phyloP scores from a whole-genome alignment of 805 yeast genomes.

The Candida nonsorbophila region DNA sequence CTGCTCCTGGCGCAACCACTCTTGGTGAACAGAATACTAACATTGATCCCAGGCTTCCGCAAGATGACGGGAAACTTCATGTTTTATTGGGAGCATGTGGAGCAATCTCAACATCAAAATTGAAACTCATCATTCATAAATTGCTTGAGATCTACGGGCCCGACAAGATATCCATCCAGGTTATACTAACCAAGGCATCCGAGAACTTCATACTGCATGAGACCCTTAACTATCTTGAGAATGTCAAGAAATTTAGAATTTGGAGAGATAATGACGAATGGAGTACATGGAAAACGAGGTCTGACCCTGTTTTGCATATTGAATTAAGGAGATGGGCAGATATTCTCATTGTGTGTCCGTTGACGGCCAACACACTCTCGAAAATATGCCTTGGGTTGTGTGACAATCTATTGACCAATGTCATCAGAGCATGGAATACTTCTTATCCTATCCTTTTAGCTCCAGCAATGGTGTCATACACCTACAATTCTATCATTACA shows the following conservation, averaged over 20 bases:
- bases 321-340: conserved; percentile 97
- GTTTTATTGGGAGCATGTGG: conserved; percentile 56
- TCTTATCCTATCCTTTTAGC: conserved; percentile 84
- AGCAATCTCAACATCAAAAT: conserved; percentile 47
- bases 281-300: conserved; percentile 70
- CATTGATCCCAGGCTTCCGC: conserved; percentile 48
- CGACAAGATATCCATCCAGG: conserved; percentile 47
- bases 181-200: conserved; percentile 49
- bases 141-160: conserved; percentile 47
- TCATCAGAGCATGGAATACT: conserved; percentile 93
- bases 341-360: conserved; percentile 85
- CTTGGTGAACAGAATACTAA: conserved; percentile 37
- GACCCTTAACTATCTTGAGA: conserved; percentile 32
- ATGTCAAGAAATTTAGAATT: conserved; percentile 39
- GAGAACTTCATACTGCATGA: conserved; percentile 49
- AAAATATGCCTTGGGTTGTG: conserved; percentile 88
- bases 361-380: conserved; percentile 87
- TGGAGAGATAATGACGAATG: conserved; percentile 61
- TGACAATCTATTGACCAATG: conserved; percentile 86
- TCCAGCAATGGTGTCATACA: conserved; percentile 93
- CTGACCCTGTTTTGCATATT: conserved; percentile 91
- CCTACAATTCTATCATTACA: conserved; percentile 85
- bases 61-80: conserved; percentile 53
- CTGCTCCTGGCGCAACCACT: conserved; percentile 4
- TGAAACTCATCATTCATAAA: conserved; percentile 47